Conservation (phyloP, 805 yeast species). For the Suhomyces prunicola region DNA sequence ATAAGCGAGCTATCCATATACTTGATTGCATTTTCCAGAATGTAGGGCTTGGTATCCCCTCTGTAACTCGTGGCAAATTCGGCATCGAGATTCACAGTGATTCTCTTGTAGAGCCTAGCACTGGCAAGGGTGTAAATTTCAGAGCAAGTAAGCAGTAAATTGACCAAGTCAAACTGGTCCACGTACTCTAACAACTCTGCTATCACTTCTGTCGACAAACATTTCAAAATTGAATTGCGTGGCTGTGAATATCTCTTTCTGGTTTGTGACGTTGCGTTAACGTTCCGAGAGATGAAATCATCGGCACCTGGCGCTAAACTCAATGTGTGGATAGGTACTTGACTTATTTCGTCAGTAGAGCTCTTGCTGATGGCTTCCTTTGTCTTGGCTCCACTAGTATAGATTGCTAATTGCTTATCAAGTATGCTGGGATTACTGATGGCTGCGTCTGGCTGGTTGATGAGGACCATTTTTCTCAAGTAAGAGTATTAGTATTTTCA, state of each 20-base stretch:
- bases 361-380: neutral
- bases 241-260: neutral
- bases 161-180: slow-evolving; percentile 29
- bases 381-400: neutral
- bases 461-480: neutral
- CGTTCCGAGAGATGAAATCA: neutral
- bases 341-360: neutral
- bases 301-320: neutral
- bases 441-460: neutral
- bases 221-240: neutral
- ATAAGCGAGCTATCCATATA: slow-evolving; percentile 31
- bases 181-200: slow-evolving; percentile 22
- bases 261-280: neutral
- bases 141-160: slow-evolving; percentile 20
- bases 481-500: neutral
- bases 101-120: slow-evolving; percentile 25
- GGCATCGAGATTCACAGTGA: slow-evolving; percentile 28
- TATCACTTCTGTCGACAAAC: slow-evolving; percentile 12
- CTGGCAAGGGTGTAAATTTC: slow-evolving; percentile 20
- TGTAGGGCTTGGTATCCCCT: slow-evolving; percentile 12
- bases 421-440: neutral
- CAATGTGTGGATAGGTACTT: neutral
- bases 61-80: slow-evolving; percentile 23
- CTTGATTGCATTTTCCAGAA: slow-evolving; percentile 26
- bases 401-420: neutral